Evolutionary conservation across 2,329 filamentous ascomycete species (phyloP).

Genomic region (Leptosphaerulina australis): DNA sequence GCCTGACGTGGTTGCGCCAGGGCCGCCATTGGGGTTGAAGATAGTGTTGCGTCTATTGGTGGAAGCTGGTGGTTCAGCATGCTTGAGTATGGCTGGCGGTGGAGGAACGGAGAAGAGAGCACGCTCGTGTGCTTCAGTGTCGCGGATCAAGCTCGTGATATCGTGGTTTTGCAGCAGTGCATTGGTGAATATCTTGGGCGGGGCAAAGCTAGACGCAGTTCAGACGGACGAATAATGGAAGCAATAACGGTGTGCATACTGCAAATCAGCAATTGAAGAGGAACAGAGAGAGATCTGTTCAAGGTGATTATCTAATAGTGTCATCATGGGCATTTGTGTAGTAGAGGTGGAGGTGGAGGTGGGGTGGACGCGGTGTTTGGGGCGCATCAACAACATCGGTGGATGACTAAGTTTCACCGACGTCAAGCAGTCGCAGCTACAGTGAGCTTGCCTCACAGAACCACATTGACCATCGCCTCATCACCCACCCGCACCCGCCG

Average conservation of each 20-base stretch:
- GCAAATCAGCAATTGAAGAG: conserved; percentile 55
- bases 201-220: conserved; percentile 70
- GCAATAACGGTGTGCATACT: conserved; percentile 37
- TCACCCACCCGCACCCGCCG: conserved; percentile 7
- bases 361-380: conserved; percentile 9
- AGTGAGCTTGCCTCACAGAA: conserved; percentile 27
- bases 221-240: conserved; percentile 8
- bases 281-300: conserved; percentile 59
- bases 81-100: conserved; percentile 58
- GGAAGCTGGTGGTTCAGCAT: conserved; percentile 52
- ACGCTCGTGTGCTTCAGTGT: conserved; percentile 92
- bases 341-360: not conserved
- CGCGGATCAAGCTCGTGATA: conserved; percentile 91
- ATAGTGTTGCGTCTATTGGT: conserved; percentile 56
- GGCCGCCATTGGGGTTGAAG: conserved; percentile 49
- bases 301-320: conserved; percentile 55
- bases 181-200: conserved; percentile 94
- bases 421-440: conserved; percentile 15
- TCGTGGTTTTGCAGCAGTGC: conserved; percentile 86
- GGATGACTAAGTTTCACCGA: conserved; percentile 7
- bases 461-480: conserved; percentile 14
- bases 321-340: conserved; percentile 40
- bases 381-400: conserved; percentile 6
- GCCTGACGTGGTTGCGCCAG: conserved; percentile 41
- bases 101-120: conserved; percentile 92